phyloP scores from a whole-genome alignment of 139 green algal genomes.

The Coccomyxa sp. region DNA sequence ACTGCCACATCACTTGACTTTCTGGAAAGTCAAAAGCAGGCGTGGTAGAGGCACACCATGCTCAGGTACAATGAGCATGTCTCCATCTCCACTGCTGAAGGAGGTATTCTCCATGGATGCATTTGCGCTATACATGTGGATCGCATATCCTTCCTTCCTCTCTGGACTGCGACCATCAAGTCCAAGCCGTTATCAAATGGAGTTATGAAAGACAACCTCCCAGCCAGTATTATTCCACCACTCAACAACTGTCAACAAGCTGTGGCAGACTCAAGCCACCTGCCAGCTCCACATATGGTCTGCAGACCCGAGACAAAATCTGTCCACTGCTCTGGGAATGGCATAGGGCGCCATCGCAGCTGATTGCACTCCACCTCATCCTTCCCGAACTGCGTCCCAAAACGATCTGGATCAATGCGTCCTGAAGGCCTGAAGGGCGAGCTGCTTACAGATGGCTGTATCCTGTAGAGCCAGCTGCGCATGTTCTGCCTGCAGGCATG shows the following conservation, averaged over 20 bases:
- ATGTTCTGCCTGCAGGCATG: constrained; percentile 46
- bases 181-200: not conserved
- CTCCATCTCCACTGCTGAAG: constrained; percentile 88
- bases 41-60: constrained; percentile 30
- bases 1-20: not conserved
- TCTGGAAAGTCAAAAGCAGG: not conserved
- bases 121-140: constrained; percentile 83
- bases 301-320: constrained; percentile 84
- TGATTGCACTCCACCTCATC: constrained; percentile 84
- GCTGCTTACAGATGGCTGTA: constrained; percentile 84
- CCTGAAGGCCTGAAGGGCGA: constrained; percentile 46
- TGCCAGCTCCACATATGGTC: constrained; percentile 83
- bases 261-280: constrained; percentile 22
- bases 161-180: constrained; percentile 42
- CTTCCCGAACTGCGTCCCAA: constrained; percentile 48
- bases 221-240: not conserved
- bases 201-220: not conserved
- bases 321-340: constrained; percentile 48
- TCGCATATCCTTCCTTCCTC: constrained; percentile 80
- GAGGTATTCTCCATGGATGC: constrained; percentile 67
- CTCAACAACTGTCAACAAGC: not conserved
- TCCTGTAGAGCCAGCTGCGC: constrained; percentile 91
- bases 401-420: not conserved
- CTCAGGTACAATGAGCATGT: constrained; percentile 95
- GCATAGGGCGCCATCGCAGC: constrained; percentile 80